Percentiles rank a stretch among this genome's conserved stretches.
Conservation (phyloP, 768 basidiomycete species). For the Exidia glandulosa region DNA sequence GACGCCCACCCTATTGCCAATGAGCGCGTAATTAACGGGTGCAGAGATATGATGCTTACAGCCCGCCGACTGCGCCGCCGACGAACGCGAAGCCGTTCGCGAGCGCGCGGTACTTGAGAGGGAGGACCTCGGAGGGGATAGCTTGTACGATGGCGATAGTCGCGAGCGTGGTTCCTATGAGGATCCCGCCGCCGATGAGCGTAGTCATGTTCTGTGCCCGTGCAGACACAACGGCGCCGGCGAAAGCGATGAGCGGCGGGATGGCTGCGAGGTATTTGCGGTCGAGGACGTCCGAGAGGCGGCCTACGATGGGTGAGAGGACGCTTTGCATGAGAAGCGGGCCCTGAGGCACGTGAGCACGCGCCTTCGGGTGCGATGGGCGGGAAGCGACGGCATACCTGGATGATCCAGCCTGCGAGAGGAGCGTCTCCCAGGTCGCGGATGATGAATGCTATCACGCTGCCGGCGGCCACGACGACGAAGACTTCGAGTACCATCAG, state of each 20-base stretch:
- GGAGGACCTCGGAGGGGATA: slow-evolving; percentile 6
- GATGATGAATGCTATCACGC: slow-evolving; percentile 3
- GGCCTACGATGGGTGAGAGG: slow-evolving; percentile 6
- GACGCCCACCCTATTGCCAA: background rate
- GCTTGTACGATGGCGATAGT: slow-evolving; percentile 7
- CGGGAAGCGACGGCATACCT: background rate
- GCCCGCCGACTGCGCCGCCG: slow-evolving; percentile 2
- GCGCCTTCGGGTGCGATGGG: background rate
- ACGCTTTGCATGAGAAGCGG: slow-evolving; percentile 7
- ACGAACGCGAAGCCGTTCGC: slow-evolving; percentile 5
- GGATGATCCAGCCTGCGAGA: slow-evolving; percentile 5
- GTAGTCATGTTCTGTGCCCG: slow-evolving; percentile 2
- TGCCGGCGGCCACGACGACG: slow-evolving; percentile 2
- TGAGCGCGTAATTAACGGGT: background rate
- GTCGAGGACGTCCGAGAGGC: slow-evolving; percentile 5
- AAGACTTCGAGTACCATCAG: background rate
- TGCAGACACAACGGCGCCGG: slow-evolving; percentile 2
- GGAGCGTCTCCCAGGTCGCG: slow-evolving; percentile 3
- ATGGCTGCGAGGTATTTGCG: slow-evolving; percentile 6
- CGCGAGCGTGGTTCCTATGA: slow-evolving; percentile 4
- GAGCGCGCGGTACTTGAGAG: slow-evolving; percentile 5
- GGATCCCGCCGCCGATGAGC: slow-evolving; percentile 6
- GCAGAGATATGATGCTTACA: background rate
- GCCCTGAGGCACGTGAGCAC: background rate
- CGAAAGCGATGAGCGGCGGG: slow-evolving; percentile 6